Base-by-base conservation (phyloP, 1,284 basidiomycete genomes). In the Irpex rosettiformis region DNA sequence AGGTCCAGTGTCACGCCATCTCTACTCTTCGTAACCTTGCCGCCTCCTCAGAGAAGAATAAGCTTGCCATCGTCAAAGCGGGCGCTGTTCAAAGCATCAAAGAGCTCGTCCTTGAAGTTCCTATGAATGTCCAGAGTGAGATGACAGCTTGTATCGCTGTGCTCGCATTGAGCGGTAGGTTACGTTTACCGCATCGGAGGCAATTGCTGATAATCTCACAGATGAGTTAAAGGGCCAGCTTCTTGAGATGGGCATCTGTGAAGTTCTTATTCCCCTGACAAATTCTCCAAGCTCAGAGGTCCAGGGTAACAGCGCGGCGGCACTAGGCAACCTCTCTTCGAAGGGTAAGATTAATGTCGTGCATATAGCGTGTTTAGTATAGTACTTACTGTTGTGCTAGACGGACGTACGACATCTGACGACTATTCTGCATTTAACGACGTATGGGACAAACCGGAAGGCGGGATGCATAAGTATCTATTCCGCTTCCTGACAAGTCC, bases 101-200 rank as follows among this genome's bases (percentile, higher is more conserved):
- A 77, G 94, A 98, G 68, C 79, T 99, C 16, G 95, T 99, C 2
- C 79, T 99, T 40, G 90, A 92, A 68, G 96, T 98, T 0, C 96
- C 97, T 1, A 87, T 97, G 76, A 93, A 93, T 63, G 97, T 99
- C 8, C 97, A 99, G 76, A 96, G 94, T 72, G 97, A 99, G 76
- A 99, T 99, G 97, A 99, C 97, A 24, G 97, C 97, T 4, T 99
- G 96, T 68, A 92, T 98, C 22, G 97, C 97, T 18, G 95, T 98
- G 13, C 75, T 98, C 62, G 95, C 95, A 4, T 72, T 98, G 62
- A 96, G 93, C 66, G 94, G 94, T 95, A 69, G 49, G 84, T 71
- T 3, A 28, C 54, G 47, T 45, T 2, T 54, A 51, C 33, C 33
- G 7, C 42, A 22, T 58, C 18, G 52, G 43, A 54, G n/a, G 1